Evolutionary conservation across 1,284 basidiomycete genomes (phyloP).

Genomic region (Sporisorium reilianum): DNA sequence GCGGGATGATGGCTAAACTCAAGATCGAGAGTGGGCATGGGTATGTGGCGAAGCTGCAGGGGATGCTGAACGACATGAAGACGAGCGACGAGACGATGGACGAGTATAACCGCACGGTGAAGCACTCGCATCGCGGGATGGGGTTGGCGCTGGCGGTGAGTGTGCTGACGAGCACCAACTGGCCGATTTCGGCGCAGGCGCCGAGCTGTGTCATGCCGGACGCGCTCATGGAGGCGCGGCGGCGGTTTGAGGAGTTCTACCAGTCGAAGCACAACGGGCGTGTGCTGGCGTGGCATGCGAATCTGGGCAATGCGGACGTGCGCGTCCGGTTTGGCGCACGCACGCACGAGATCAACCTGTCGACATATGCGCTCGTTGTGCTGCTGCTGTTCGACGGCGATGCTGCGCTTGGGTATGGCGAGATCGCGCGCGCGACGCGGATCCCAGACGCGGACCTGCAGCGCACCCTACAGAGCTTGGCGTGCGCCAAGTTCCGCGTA

Average conservation of each 20-base stretch:
- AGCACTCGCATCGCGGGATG: slow-evolving; percentile 74
- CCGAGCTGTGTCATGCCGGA: slow-evolving; percentile 55
- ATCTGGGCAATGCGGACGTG: slow-evolving; percentile 92
- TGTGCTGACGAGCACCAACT: slow-evolving; percentile 68
- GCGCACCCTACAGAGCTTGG: slow-evolving; percentile 92
- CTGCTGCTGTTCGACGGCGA: slow-evolving; percentile 80
- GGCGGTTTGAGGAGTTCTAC: slow-evolving; percentile 89
- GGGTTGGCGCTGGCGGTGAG: slow-evolving; percentile 78
- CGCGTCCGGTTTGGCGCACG: slow-evolving; percentile 82
- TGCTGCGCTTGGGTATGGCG: slow-evolving; percentile 37
- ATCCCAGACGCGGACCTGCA: slow-evolving; percentile 85
- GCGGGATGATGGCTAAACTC: slow-evolving; percentile 96
- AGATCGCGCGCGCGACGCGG: slow-evolving; percentile 47
- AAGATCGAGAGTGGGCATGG: slow-evolving; percentile 97
- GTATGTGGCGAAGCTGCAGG: slow-evolving; percentile 97
- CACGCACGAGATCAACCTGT: slow-evolving; percentile 90
- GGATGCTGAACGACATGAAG: slow-evolving; percentile 99
- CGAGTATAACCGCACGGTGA: slow-evolving; percentile 77
- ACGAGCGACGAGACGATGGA: slow-evolving; percentile 85
- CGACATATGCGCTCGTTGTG: slow-evolving; percentile 89
- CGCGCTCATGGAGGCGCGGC: slow-evolving; percentile 69
- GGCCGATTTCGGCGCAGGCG: slow-evolving; percentile 61
- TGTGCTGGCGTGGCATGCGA: slow-evolving; percentile 91
- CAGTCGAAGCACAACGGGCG: slow-evolving; percentile 88
- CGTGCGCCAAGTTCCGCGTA: slow-evolving; percentile 96